Evolutionary conservation across 2,329 filamentous ascomycete genomes (phyloP), one percentile per base, ranked within the genome.

Genomic region (Paecilomyces sp.): DNA sequence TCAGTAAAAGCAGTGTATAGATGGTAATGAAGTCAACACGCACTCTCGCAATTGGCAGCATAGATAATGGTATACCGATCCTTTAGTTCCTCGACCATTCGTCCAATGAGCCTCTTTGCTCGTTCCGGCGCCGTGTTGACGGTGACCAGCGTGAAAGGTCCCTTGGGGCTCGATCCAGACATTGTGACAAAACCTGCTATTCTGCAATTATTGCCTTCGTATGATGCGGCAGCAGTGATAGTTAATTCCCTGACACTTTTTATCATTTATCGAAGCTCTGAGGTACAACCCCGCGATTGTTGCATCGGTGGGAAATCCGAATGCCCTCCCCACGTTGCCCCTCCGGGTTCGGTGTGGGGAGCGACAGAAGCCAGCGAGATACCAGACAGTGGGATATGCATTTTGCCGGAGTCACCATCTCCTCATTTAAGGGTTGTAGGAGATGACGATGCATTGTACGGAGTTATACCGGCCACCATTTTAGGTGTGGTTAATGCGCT

Each of bases 81-180:
- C 69, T 85, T 86, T 33, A 90, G 72, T 12, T 79, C 81, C 59
- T 87, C 83, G 11, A 82, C 78, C 41, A 90, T 72, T 0, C 83
- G 80, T 11, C 86, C 86, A 66, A 88, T 83, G 34, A 90, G 73
- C 7, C 77, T 74, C 73, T 85, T 83, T 34, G 87, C 87, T 59
- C 86, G 79, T 63, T 88, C 86, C 0, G 87, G 86, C 1, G 82
- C 85, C 1, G 82, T 88, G 74, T 89, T 89, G 64, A 89, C 85
- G 1, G 85, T 89, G 31, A 88, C 81, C 12, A 89, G 80, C 65
- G 78, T 82, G 74, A 81, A 89, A 2, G 85, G 85, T 18, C 84
- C 84, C 64, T 80, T 78, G 13, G 80, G 76, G 59, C 41, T n/a
- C 3, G 41, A 18, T 18, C 7, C 41, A 22, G 41, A 47, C 41